Evolutionary conservation across 345 rosid species (phyloP).

Genomic region (Moricandia moricandioides): DNA sequence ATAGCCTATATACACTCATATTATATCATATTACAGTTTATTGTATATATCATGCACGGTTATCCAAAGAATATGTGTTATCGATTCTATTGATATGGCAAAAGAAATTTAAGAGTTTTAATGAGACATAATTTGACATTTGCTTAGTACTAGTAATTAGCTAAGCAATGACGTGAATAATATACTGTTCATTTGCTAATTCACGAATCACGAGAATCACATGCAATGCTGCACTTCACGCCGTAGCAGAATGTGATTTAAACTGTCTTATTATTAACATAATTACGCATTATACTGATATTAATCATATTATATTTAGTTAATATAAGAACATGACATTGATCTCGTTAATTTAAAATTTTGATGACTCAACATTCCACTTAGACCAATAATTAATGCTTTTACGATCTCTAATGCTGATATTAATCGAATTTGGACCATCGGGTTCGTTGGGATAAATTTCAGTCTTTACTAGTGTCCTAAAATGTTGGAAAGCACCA

Average conservation of each 20-base stretch:
- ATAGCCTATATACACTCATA: too few relatives aligned
- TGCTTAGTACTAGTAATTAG: background rate
- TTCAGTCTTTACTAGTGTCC: conserved; percentile 17
- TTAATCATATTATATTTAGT: background rate
- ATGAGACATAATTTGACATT: background rate
- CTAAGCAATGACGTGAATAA: conserved; percentile 10
- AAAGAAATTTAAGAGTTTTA: background rate
- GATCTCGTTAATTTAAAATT: conserved; percentile 2
- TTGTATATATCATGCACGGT: background rate
- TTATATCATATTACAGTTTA: too few relatives aligned
- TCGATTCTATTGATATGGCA: background rate
- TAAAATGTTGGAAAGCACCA: conserved; percentile 29
- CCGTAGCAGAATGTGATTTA: background rate
- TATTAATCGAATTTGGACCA: conserved; percentile 33
- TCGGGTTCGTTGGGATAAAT: conserved; percentile 16
- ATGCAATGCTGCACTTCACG: conserved; percentile 18
- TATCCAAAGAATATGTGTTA: background rate
- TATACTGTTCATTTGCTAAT: background rate
- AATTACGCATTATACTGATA: background rate
- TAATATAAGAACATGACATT: conserved; percentile 3
- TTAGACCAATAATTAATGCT: conserved; percentile 13
- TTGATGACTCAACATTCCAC: conserved; percentile 32
- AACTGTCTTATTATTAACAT: background rate
- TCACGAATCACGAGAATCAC: conserved; percentile 36
- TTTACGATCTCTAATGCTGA: conserved; percentile 9